These are phyloP conservation scores for Solanum peruvianum DNA, from an alignment of 257 asterid species.

Conservation along the genomic window DNA sequence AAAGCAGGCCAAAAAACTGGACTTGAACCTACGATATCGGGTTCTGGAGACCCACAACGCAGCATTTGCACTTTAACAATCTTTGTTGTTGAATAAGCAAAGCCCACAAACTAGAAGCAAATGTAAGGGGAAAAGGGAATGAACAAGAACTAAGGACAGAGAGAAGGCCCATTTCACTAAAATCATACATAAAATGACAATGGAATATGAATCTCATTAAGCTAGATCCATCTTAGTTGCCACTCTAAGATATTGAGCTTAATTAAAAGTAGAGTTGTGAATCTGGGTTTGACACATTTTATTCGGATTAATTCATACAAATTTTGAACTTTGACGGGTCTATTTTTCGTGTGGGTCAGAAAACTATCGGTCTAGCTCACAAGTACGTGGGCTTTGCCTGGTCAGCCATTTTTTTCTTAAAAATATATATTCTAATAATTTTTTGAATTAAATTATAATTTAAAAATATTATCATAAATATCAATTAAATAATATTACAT, in stretches of 20 bases:
- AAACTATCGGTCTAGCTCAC: no score
- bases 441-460: no score
- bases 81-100: background rate
- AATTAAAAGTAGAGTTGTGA: no score
- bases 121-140: background rate
- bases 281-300: no score
- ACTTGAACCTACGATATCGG: background rate
- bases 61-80: background rate
- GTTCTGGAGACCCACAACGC: background rate
- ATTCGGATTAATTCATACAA: fast-evolving
- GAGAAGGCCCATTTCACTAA: background rate
- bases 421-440: no score
- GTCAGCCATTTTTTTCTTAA: no score
- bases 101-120: background rate
- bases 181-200: background rate
- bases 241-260: background rate
- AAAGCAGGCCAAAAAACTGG: background rate
- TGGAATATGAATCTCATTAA: background rate
- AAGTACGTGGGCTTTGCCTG: no score
- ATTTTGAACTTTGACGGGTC: no score
- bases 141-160: background rate
- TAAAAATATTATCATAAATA: no score
- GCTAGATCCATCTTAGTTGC: background rate
- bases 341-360: no score
- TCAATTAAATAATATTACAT: no score